Evolutionary conservation across 139 green algal species (phyloP).

Genomic region (Trebouxia sp.): DNA sequence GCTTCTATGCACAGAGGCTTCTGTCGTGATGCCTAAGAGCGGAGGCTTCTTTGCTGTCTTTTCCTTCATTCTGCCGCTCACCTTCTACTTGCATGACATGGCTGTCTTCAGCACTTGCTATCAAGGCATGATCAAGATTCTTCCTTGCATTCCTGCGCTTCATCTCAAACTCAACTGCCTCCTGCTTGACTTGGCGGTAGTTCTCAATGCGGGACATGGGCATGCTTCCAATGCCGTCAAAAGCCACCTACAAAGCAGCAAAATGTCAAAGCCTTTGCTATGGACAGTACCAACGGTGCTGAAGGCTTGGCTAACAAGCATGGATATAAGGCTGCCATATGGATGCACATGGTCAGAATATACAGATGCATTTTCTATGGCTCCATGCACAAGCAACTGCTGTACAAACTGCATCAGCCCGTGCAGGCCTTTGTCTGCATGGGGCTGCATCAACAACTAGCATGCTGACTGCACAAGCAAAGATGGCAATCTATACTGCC

Average conservation of each 20-base stretch:
- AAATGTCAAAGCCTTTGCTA: background rate
- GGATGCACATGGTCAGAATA: no score
- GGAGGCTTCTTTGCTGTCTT: no score
- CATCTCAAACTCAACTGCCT: conserved; percentile 51
- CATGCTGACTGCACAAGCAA: background rate
- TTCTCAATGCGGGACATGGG: conserved; percentile 74
- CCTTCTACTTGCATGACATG: conserved; percentile 20
- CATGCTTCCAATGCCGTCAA: conserved; percentile 69
- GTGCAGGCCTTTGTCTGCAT: no score
- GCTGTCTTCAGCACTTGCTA: background rate
- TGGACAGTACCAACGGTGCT: no score
- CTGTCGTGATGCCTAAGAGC: no score
- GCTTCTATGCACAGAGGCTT: no score
- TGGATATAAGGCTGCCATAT: no score
- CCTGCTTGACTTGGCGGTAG: conserved; percentile 53
- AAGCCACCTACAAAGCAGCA: conserved; percentile 49
- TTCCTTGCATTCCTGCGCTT: conserved; percentile 29
- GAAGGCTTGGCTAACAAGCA: no score
- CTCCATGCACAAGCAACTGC: background rate
- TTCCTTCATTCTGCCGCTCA: no score
- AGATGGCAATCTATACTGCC: no score
- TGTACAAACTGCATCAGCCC: no score
- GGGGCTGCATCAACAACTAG: no score
- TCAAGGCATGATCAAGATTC: conserved; percentile 17
- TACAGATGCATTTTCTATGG: background rate